These are phyloP conservation scores for Candida sphagnicola DNA, from an alignment of 805 yeast genomes.

Conservation along the genomic window DNA sequence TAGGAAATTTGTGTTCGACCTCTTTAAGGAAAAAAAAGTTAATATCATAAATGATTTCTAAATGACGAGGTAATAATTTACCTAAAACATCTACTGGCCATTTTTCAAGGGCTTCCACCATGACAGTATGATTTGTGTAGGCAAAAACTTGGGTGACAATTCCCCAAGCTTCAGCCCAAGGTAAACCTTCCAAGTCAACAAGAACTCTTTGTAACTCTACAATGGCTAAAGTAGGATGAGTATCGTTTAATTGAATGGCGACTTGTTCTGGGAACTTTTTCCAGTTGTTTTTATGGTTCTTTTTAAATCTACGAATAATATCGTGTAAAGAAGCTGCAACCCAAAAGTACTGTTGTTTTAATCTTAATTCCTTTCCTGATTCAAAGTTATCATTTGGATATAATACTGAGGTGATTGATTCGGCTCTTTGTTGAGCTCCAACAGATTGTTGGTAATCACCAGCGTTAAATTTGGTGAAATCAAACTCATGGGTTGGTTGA, in stretches of 20 bases:
- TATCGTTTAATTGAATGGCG: constrained; percentile 91
- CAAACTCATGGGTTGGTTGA: constrained; percentile 86
- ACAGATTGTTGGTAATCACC: constrained; percentile 90
- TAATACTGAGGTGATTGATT: constrained; percentile 85
- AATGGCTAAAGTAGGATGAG: constrained; percentile 90
- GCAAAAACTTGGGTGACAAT: constrained; percentile 80
- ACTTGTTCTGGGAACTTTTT: constrained; percentile 76
- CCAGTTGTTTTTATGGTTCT: constrained; percentile 69
- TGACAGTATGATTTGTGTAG: constrained; percentile 92
- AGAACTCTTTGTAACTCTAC: constrained; percentile 85
- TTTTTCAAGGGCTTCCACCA: constrained; percentile 92
- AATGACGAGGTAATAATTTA: constrained; percentile 80
- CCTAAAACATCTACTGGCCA: constrained; percentile 88
- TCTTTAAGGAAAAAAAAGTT: constrained; percentile 72
- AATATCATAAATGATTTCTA: constrained; percentile 85
- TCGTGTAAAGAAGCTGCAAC: constrained; percentile 92
- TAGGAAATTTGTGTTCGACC: constrained; percentile 75
- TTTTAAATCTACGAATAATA: constrained; percentile 84
- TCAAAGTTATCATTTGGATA: constrained; percentile 94
- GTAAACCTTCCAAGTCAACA: constrained; percentile 76
- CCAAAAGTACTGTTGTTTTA: constrained; percentile 97
- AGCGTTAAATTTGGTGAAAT: constrained; percentile 82
- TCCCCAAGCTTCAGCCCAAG: constrained; percentile 83
- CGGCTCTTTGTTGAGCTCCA: constrained; percentile 80
- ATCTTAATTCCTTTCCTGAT: constrained; percentile 84